Evolutionary conservation across 78 protist genomes (phyloP), one percentile per base, ranked within the genome.

Genomic region (Dictyostelium citrinum): DNA sequence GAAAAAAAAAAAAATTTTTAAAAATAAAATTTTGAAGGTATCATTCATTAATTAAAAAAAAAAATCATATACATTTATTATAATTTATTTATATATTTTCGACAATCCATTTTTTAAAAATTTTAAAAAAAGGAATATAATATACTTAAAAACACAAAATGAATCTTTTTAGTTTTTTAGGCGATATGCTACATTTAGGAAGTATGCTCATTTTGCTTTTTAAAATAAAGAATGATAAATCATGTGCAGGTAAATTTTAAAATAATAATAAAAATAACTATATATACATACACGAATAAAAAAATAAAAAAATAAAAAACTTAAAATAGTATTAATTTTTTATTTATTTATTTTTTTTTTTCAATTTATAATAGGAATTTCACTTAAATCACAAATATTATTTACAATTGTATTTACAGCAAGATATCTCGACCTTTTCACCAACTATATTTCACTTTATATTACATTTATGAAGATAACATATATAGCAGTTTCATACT

Each of bases 391-490:
- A 8, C 98, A 98, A 83, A 20, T 90, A n/a, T 75, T 98, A 46
- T 98, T 96, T 75, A 58, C 95, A 37, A 22, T 91, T 7, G 98
- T 97, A 27, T 98, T 96, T 82, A 68, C 88, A 51, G 11, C 97
- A 11, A 91, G 99, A 49, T 98, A 98, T 84, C 24, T 98, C 27
- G 98, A 98, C 29, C 58, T 98, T 31, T 93, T 96, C 37, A 4
- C n/a, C 31, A 67, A 29, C 31, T 90, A 71, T 75, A 5, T 68
- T 31, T 91, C 97, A 22, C 39, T 90, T 43, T 97, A 98, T 95
- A 91, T 84, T 79, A 80, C 95, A 55, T 29, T 93, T 49, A 95
- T 98, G 98, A 98, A 98, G 96, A 29, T 98, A n/a, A 31, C 97
- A 70, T 98, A 96, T 93, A 55, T 98, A 20, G 24, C 95, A 35